phyloP scores from a whole-genome alignment of 805 yeast species.

The Starmerella davenportii region DNA sequence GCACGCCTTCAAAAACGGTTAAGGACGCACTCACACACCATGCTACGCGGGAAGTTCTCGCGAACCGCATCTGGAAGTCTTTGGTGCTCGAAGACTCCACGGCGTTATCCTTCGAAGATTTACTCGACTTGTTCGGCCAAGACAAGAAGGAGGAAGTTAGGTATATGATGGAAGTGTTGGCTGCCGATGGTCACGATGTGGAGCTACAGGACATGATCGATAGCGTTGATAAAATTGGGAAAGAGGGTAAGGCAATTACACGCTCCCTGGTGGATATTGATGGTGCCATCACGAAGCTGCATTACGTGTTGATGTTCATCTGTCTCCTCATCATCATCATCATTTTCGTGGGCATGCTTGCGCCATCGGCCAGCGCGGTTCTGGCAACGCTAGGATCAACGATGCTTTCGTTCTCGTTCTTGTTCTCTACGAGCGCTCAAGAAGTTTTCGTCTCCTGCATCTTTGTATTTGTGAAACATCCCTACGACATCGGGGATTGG shows the following conservation, averaged over 20 bases:
- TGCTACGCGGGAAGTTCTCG: conserved; percentile 20
- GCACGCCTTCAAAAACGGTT: conserved; percentile 16
- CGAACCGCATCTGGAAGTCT: conserved; percentile 27
- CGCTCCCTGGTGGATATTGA: conserved; percentile 26
- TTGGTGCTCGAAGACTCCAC: conserved; percentile 25
- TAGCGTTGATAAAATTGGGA: conserved; percentile 21
- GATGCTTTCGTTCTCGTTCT: conserved; percentile 25
- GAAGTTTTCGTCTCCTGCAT: conserved; percentile 26
- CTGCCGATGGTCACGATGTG: conserved; percentile 23
- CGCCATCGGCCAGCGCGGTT: conserved; percentile 26
- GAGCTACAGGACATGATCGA: conserved; percentile 24
- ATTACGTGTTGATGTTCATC: conserved; percentile 22
- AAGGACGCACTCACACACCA: conserved; percentile 21
- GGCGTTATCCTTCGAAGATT: conserved; percentile 21
- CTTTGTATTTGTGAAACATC: conserved; percentile 28
- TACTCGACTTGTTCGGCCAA: conserved; percentile 21
- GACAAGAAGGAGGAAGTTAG: conserved; percentile 20
- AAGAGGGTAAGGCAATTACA: conserved; percentile 23
- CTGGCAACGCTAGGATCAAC: conserved; percentile 28
- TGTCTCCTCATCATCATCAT: conserved; percentile 23
- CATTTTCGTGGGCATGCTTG: conserved; percentile 26
- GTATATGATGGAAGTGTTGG: conserved; percentile 22
- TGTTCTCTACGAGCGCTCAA: conserved; percentile 24
- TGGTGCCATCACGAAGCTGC: conserved; percentile 25
- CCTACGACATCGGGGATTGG: conserved; percentile 27